These are phyloP conservation scores for Fraxinus paxiana DNA, from an alignment of 305 asterid genomes.

Conservation along the genomic window DNA sequence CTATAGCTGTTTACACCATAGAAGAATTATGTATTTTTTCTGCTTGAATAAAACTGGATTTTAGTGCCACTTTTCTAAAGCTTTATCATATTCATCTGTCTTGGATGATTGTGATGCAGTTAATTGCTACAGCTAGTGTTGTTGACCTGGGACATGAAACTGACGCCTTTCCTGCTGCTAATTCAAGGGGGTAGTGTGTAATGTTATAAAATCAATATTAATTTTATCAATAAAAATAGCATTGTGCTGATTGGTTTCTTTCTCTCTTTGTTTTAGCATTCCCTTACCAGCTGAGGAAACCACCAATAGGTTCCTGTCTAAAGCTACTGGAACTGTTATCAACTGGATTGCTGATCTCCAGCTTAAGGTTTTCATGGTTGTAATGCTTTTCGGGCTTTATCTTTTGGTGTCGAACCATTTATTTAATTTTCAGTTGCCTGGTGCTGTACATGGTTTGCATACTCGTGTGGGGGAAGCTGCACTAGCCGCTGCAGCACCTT, in stretches of 20 bases:
- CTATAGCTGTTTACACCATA: not conserved
- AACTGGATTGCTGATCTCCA: slow-evolving; percentile 38
- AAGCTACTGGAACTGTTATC: slow-evolving; percentile 43
- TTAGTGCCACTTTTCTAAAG: not conserved
- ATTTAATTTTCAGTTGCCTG: not conserved
- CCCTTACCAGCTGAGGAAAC: slow-evolving; percentile 23
- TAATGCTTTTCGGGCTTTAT: slow-evolving; percentile 1
- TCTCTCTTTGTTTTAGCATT: not conserved
- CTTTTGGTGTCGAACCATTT: not conserved
- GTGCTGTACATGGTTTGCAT: not conserved
- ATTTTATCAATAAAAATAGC: not conserved
- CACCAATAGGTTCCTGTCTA: slow-evolving; percentile 34
- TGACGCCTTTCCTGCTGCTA: not conserved
- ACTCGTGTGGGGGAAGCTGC: slow-evolving; percentile 11
- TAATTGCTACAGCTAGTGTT: not conserved
- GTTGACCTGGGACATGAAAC: not conserved
- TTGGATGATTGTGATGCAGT: not conserved
- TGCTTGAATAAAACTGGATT: not conserved
- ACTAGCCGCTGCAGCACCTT: not conserved
- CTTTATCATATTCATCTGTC: not conserved
- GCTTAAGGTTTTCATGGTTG: slow-evolving; percentile 31
- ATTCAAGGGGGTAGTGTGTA: not conserved
- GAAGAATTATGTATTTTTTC: not conserved
- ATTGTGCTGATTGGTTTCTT: not conserved
- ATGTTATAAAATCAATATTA: not conserved